Percentiles rank a stretch among this genome's conserved stretches.
Evolutionary conservation across 2,329 filamentous ascomycete genomes (phyloP).

Genomic region (Clonostachys rhizophaga): DNA sequence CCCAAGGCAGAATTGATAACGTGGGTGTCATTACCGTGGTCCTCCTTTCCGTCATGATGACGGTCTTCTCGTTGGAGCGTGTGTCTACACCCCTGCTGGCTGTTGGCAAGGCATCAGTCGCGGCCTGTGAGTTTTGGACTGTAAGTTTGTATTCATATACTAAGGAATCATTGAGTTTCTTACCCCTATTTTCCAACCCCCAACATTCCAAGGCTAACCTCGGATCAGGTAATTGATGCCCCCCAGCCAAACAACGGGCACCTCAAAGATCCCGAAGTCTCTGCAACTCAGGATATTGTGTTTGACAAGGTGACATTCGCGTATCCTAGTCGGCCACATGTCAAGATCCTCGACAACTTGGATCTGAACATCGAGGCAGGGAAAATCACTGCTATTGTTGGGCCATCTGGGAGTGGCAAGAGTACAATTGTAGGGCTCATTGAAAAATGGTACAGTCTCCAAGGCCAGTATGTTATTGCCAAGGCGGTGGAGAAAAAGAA

Average conservation of each 20-base stretch:
- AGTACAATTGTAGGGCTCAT: slow-evolving; percentile 69
- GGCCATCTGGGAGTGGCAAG: slow-evolving; percentile 69
- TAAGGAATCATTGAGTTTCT: no score
- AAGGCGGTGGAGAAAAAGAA: slow-evolving; percentile 43
- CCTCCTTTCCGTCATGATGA: slow-evolving; percentile 53
- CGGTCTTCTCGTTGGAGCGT: slow-evolving; percentile 50
- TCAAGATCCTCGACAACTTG: slow-evolving; percentile 58
- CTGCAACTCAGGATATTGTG: slow-evolving; percentile 29
- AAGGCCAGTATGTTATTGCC: slow-evolving; percentile 45
- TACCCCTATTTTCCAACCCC: no score
- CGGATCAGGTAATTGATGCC: slow-evolving; percentile 30
- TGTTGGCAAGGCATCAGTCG: slow-evolving; percentile 50
- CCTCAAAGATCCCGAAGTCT: slow-evolving; percentile 27
- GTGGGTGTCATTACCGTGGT: slow-evolving; percentile 54
- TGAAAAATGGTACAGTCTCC: slow-evolving; percentile 66
- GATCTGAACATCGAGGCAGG: slow-evolving; percentile 55
- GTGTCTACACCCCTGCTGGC: slow-evolving; percentile 56
- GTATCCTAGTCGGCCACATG: slow-evolving; percentile 63
- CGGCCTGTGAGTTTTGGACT: slow-evolving; percentile 52
- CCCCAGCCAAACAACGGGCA: slow-evolving; percentile 28
- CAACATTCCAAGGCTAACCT: no score
- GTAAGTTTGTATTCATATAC: slow-evolving; percentile 16
- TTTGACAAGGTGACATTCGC: slow-evolving; percentile 66
- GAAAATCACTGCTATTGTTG: slow-evolving; percentile 70
- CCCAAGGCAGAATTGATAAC: slow-evolving; percentile 38